Percentiles rank a stretch among this genome's conserved stretches.
These are phyloP conservation scores for Emiliania huxleyi DNA, from an alignment of 78 protist species.

Conservation along the genomic window DNA sequence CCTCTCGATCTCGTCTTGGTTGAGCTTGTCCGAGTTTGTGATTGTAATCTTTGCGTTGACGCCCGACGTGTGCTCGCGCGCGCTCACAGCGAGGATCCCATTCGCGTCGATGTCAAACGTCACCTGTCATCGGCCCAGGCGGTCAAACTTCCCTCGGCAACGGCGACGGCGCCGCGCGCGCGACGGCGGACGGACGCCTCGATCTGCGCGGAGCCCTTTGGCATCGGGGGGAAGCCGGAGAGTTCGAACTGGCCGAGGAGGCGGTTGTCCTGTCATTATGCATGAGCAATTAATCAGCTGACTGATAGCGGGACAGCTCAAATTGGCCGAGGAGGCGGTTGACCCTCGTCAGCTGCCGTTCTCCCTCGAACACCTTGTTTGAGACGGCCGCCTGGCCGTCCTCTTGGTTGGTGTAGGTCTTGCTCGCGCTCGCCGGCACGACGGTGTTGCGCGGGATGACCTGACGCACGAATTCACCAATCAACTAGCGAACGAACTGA, in stretches of 20 bases:
- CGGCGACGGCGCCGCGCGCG: slow-evolving; percentile 30
- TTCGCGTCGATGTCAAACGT: slow-evolving; percentile 91
- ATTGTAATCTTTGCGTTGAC: slow-evolving; percentile 36
- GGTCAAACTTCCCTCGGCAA: slow-evolving; percentile 78
- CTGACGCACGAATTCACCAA: too few species aligned
- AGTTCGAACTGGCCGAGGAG: slow-evolving; percentile 55
- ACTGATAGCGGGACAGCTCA: slow-evolving; percentile 61
- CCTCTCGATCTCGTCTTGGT: neutral
- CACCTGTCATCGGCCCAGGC: slow-evolving; percentile 73
- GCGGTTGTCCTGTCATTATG: too few species aligned
- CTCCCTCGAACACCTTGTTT: slow-evolving; percentile 29
- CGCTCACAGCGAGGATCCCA: slow-evolving; percentile 89
- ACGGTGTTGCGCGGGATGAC: too few species aligned
- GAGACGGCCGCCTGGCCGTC: neutral
- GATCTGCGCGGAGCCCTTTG: neutral
- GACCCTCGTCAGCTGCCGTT: neutral
- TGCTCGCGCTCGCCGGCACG: slow-evolving; percentile 36
- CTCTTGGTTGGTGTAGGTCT: neutral
- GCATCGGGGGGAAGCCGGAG: neutral
- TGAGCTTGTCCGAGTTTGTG: neutral
- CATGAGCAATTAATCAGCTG: too few species aligned
- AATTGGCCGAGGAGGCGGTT: slow-evolving; percentile 15
- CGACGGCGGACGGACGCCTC: neutral
- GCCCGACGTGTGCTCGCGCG: slow-evolving; percentile 95
- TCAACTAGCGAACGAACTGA: too few species aligned